Evolutionary conservation across 2,329 filamentous ascomycete species (phyloP).

Genomic region (Ophiostoma himal-ulmi): DNA sequence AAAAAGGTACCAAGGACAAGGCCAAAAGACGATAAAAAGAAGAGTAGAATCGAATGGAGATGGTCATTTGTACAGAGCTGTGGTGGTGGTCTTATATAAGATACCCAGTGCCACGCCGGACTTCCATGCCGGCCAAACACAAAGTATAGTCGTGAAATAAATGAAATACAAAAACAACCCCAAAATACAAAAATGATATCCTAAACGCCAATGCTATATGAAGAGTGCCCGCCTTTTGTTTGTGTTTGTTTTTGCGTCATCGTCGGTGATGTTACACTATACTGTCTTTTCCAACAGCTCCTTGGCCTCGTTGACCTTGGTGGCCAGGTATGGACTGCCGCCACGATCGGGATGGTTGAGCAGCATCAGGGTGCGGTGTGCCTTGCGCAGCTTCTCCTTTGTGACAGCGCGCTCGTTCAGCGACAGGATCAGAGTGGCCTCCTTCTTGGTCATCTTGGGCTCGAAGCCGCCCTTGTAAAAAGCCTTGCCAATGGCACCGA

Average conservation of each 20-base stretch:
- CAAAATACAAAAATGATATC: constrained; percentile 9
- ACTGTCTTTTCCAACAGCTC: constrained; percentile 76
- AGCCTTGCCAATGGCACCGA: constrained; percentile 76
- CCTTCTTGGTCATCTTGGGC: constrained; percentile 83
- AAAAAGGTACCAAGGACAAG: too few relatives aligned
- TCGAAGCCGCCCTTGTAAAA: constrained; percentile 99
- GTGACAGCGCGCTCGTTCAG: constrained; percentile 80
- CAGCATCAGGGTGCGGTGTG: constrained; percentile 92
- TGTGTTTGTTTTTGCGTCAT: background rate
- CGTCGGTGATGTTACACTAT: constrained; percentile 5
- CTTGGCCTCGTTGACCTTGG: constrained; percentile 98
- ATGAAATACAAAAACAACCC: background rate
- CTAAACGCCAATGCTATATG: constrained; percentile 19
- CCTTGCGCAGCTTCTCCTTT: constrained; percentile 92
- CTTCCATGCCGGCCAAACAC: background rate
- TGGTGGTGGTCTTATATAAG: background rate
- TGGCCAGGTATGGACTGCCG: constrained; percentile 91
- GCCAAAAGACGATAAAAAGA: background rate
- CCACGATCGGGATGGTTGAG: constrained; percentile 97
- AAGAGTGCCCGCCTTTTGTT: constrained; percentile 8
- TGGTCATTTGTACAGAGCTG: constrained; percentile 12
- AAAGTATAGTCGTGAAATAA: background rate
- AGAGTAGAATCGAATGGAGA: constrained; percentile 11
- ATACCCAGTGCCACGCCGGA: background rate
- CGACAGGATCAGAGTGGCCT: constrained; percentile 84